Percentiles rank a stretch among this genome's conserved stretches.
phyloP scores from a whole-genome alignment of 73 alveolate species.

The Diophrys appendiculata region DNA sequence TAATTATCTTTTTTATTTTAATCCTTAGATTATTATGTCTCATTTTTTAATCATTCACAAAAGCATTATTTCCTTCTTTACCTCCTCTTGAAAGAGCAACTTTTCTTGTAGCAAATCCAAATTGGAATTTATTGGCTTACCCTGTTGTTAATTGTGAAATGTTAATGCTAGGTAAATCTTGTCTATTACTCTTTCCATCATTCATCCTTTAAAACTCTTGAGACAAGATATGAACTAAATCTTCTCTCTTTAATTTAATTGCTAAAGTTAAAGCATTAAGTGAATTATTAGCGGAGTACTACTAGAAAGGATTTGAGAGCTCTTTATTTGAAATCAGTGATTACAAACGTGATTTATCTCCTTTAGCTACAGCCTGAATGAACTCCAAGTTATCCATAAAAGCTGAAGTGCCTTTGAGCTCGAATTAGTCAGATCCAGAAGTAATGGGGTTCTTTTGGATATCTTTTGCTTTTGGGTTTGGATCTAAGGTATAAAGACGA shows the following conservation, averaged over 20 bases:
- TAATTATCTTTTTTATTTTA: no score
- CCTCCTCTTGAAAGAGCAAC: constrained; percentile 90
- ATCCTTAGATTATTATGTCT: no score
- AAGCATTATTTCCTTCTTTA: constrained; percentile 98
- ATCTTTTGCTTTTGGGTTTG: no score
- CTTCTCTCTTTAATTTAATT: constrained; percentile 9
- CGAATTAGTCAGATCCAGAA: no score
- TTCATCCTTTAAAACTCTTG: constrained; percentile 10
- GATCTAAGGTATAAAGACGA: no score
- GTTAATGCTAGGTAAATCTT: constrained; percentile 50
- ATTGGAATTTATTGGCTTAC: constrained; percentile 70
- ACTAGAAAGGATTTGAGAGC: constrained; percentile 43
- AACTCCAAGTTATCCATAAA: no score
- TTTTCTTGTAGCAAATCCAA: constrained; percentile 77
- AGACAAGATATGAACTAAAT: constrained; percentile 24
- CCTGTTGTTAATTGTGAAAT: constrained; percentile 80
- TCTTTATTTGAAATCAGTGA: no score
- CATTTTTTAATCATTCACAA: constrained; percentile 74
- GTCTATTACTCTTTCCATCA: constrained; percentile 17
- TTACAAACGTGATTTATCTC: no score
- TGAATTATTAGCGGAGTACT: background rate
- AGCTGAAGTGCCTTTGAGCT: no score
- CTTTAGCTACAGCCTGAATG: no score
- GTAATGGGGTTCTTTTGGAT: no score
- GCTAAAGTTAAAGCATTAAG: constrained; percentile 13